Conservation (phyloP, 78 protist genomes). For the Dictyostelium purpureum region DNA sequence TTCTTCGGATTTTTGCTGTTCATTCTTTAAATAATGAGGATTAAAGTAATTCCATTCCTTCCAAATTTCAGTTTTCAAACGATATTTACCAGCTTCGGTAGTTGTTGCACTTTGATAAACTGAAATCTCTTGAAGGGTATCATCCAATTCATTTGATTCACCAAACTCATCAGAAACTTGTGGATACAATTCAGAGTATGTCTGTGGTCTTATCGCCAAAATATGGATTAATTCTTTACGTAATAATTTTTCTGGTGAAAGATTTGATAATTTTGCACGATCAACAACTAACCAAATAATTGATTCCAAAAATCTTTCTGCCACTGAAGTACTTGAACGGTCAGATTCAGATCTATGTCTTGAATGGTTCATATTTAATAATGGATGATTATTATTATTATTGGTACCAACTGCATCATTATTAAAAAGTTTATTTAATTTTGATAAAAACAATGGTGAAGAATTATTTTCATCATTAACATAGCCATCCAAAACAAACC, state of each 20-base stretch:
- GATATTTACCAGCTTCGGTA: conserved; percentile 36
- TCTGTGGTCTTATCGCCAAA: background rate
- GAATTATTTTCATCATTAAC: background rate
- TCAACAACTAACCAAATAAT: conserved; percentile 22
- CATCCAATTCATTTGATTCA: background rate
- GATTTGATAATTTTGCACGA: conserved; percentile 3
- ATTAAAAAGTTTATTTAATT: background rate
- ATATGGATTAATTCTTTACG: conserved; percentile 17
- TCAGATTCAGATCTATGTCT: conserved; percentile 16
- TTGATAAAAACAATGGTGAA: background rate
- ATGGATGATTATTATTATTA: background rate
- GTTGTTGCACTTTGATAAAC: background rate
- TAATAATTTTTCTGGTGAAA: background rate
- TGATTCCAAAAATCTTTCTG: conserved; percentile 6
- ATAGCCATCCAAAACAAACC: conserved; percentile 49
- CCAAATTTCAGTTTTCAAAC: conserved; percentile 13
- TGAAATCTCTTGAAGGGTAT: background rate
- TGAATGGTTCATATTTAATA: background rate
- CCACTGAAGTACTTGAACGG: background rate
- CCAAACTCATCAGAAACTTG: background rate
- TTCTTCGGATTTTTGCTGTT: conserved; percentile 30
- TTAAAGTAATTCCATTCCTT: conserved; percentile 27
- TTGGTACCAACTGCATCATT: background rate
- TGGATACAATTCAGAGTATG: background rate
- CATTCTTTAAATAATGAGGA: conserved; percentile 29